Percentiles rank a stretch among this genome's conserved stretches.
phyloP scores from a whole-genome alignment of 257 asterid species.

The Cordia subcordata region DNA sequence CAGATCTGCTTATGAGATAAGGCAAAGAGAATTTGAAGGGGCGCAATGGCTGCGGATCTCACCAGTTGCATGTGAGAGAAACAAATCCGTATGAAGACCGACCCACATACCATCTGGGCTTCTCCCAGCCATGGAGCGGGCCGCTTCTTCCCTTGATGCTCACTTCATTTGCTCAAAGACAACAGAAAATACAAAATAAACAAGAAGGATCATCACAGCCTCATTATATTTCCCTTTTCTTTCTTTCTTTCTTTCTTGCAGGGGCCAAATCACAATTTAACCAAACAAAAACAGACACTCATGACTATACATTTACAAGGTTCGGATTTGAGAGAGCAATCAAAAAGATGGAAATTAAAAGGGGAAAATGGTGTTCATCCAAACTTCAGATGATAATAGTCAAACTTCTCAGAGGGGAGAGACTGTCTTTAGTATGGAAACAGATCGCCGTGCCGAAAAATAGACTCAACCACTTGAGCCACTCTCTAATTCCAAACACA shows the following conservation, averaged over 20 bases:
- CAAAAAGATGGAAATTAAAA: too few relatives aligned
- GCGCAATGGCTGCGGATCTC: constrained; percentile 4
- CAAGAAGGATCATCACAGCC: not conserved
- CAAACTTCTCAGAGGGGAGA: too few relatives aligned
- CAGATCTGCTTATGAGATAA: not conserved
- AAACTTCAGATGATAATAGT: too few relatives aligned
- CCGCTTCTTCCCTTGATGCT: constrained; percentile 1
- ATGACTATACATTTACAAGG: too few relatives aligned
- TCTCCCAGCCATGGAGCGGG: constrained; percentile 20
- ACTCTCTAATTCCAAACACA: too few relatives aligned
- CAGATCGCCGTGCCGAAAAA: too few relatives aligned
- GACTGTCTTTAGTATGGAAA: too few relatives aligned
- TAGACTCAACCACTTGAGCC: too few relatives aligned
- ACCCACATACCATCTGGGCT: not conserved
- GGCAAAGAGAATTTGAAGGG: not conserved
- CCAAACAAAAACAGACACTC: not conserved
- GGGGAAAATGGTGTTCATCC: too few relatives aligned
- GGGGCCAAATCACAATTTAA: not conserved
- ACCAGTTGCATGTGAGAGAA: constrained; percentile 4
- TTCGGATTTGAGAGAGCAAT: too few relatives aligned
- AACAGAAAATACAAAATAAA: too few relatives aligned
- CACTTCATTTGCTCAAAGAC: not conserved
- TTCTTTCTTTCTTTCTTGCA: not conserved
- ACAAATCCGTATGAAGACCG: not conserved
- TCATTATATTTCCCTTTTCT: not conserved